Evolutionary conservation across 306 rosid species (phyloP).

Genomic region (Macrotyloma uniflorum): DNA sequence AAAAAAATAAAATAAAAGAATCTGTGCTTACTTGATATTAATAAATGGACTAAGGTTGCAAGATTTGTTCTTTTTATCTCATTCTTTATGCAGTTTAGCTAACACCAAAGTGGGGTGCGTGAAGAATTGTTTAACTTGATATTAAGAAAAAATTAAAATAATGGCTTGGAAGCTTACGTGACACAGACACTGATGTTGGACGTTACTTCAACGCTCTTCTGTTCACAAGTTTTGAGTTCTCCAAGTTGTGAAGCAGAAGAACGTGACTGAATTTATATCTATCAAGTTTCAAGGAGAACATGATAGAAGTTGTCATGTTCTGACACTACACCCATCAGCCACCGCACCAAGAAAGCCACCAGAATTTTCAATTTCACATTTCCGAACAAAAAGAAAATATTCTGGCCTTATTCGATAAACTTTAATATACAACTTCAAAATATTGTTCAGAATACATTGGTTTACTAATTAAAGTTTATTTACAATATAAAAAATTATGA

Average conservation of each 20-base stretch:
- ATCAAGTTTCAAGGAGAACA: not conserved
- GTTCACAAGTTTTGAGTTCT: constrained; percentile 1
- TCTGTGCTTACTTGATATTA: not conserved
- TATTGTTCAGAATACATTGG: not conserved
- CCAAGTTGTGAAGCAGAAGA: not conserved
- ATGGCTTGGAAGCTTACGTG: not conserved
- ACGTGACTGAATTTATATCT: not conserved
- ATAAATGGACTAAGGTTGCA: not conserved
- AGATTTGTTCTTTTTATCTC: constrained; percentile 29
- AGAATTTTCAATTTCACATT: not conserved
- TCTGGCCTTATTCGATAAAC: not conserved
- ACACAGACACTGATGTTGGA: not conserved
- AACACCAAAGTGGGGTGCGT: constrained; percentile 1
- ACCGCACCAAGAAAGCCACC: constrained; percentile 9
- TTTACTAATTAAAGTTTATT: no score
- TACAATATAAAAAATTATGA: no score
- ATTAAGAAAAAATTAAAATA: not conserved
- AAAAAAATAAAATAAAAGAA: constrained; percentile 2
- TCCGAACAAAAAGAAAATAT: not conserved
- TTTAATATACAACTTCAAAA: no score
- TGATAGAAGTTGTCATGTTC: not conserved
- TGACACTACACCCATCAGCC: constrained; percentile 3
- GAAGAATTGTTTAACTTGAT: not conserved
- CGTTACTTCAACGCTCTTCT: constrained; percentile 14
- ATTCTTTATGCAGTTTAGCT: constrained; percentile 27